Evolutionary conservation across 495 filamentous ascomycete species (phyloP).

Genomic region (Arthonia radiata): DNA sequence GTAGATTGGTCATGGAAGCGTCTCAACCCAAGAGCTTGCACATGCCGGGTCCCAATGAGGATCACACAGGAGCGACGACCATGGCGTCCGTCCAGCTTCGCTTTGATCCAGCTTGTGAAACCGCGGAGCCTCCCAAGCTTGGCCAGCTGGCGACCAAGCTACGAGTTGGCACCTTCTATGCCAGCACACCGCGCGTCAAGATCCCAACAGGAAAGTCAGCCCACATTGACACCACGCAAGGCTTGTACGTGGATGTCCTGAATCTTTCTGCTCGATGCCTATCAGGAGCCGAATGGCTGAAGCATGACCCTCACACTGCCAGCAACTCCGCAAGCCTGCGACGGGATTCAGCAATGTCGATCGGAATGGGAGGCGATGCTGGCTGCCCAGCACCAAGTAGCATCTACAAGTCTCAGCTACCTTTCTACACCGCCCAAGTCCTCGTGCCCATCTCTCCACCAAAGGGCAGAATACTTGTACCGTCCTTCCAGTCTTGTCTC

Average conservation of each 20-base stretch:
- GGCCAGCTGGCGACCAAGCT: slow-evolving; percentile 44
- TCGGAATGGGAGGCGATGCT: slow-evolving; percentile 12
- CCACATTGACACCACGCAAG: slow-evolving; percentile 25
- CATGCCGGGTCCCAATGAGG: slow-evolving; percentile 21
- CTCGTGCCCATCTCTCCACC: slow-evolving; percentile 56
- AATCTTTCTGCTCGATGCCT: slow-evolving; percentile 40
- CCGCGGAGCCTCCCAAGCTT: slow-evolving; percentile 39
- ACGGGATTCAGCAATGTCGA: slow-evolving; percentile 31
- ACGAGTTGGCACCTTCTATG: slow-evolving; percentile 49
- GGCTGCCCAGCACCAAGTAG: slow-evolving; percentile 10
- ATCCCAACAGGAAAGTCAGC: slow-evolving; percentile 20
- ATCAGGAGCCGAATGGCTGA: slow-evolving; percentile 38
- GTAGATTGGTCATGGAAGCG: slow-evolving; percentile 44
- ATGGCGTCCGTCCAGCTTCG: slow-evolving; percentile 42
- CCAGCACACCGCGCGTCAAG: slow-evolving; percentile 28
- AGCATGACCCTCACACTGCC: slow-evolving; percentile 14
- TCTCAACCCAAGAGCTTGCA: slow-evolving; percentile 46
- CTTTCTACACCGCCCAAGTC: slow-evolving; percentile 42
- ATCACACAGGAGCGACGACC: slow-evolving; percentile 15
- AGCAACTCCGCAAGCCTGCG: slow-evolving; percentile 12
- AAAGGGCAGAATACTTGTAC: slow-evolving; percentile 43
- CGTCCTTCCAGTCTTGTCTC: slow-evolving; percentile 77
- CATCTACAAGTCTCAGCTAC: slow-evolving; percentile 1
- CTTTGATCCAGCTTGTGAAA: slow-evolving; percentile 42
- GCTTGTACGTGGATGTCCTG: slow-evolving; percentile 38